Evolutionary conservation across 2,329 filamentous ascomycete genomes (phyloP), one percentile per base, ranked within the genome.

Genomic region (Trichoderma atrobrunneum): DNA sequence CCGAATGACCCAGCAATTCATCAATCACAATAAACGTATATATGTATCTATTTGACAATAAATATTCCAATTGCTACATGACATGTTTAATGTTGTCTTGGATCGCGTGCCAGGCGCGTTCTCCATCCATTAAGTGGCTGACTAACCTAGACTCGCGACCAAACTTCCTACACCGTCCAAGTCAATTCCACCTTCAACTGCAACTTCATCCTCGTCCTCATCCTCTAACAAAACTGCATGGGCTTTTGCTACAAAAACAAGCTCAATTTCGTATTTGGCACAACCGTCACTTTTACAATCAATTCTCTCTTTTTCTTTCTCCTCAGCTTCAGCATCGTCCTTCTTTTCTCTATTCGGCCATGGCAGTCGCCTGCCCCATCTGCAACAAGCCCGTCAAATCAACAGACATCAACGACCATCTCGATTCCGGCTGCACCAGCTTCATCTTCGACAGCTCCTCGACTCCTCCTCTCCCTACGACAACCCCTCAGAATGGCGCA

Each of bases 341-440:
- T 12, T 21, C 8, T 21, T 7, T 26, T 36, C n/a, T 30, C 24
- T 36, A 14, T 54, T 32, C 59, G 54, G 72, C 61, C 72, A 73
- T 73, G 72, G 72, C 72, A 54, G 77, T 97, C 76, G 88, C 89
- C 77, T 97, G 94, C 79, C 94, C 94, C 18, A 93, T 95, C 75
- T 97, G 94, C 84, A 86, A 88, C 78, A 91, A 92, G 77, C 85
- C 87, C 71, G 93, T 96, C 77, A 91, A 89, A 75, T 84, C 91
- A 75, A 84, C 85, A 78, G 88, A 92, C 76, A 98, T 98, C 85
- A 98, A 98, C 83, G 87, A 87, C 76, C 95, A 98, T 81, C 90
- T 98, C 79, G 96, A 98, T 83, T 95, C 93, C 34, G 88, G 88
- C 75, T 98, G 95, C 84, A 82, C 88, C 73, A 86, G 85, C 43